Base-by-base conservation (phyloP, 2,329 filamentous ascomycete species). In the Ophiostoma triangulosporum region DNA sequence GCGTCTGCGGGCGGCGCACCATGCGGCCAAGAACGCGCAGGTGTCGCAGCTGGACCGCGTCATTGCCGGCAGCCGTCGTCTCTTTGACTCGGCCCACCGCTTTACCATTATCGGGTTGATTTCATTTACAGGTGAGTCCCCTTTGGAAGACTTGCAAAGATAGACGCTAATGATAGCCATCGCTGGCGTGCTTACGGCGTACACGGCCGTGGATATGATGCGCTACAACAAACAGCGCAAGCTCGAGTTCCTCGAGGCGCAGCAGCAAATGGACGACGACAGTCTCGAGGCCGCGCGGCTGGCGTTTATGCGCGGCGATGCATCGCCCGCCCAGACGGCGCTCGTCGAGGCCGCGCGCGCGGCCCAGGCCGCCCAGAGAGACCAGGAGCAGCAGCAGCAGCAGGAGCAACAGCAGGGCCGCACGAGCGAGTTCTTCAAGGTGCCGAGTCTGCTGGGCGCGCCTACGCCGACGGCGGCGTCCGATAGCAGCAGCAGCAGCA, bases 1-100 rank as follows among this genome's bases (percentile, higher is more conserved):
- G 58, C 75, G 84, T 56, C 69, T 88, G 62, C 75, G 84, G 52
- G 80, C 81, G 46, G 81, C 83, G 57, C 81, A 84, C 64, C 73
- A 80, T 55, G 80, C 80, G n/a, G 80, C 82, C 46, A 78, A 78
- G 66, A 73, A 76, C 60, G 77, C 80, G 22, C 69, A 75, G 62
- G 65, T 77, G 48, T 80, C 77, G 58, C 67, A 64, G 56, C 66
- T 76, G 54, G 78, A 81, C 63, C 68, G 66, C 52, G 53, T 78
- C 38, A 66, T 80, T 51, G 70, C 71, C 55, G 63, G 60, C 31
- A 72, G 74, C 54, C 66, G 78, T 58, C 67, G 70, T 31, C 68
- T 77, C 60, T 70, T 80, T 55, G 77, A 81, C 60, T 71, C 72
- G 38, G 76, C 75, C 54, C 78, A 81, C 63, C 72, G 73, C 57